Evolutionary conservation across 768 basidiomycete genomes (phyloP).

Genomic region (Leccinum truebloodii): DNA sequence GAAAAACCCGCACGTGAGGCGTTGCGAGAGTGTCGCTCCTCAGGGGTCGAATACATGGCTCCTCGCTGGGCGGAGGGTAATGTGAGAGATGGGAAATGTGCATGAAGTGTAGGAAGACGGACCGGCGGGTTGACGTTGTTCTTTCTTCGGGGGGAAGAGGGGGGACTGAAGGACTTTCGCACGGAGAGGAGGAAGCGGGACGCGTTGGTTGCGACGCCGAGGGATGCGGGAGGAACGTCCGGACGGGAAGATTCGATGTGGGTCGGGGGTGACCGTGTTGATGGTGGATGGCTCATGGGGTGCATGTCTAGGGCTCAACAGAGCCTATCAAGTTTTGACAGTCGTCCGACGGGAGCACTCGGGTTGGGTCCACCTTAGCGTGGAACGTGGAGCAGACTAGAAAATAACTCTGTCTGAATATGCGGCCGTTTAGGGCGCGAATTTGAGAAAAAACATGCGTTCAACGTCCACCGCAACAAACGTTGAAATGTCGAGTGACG

Average conservation of each 20-base stretch:
- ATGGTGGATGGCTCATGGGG: slow-evolving; percentile 20
- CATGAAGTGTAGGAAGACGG: slow-evolving; percentile 8
- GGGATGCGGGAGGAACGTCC: slow-evolving; percentile 1
- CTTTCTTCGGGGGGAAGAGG: slow-evolving; percentile 24
- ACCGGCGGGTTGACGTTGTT: slow-evolving; percentile 16
- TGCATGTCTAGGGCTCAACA: background rate
- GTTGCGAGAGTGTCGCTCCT: slow-evolving; percentile 35
- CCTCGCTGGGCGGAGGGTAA: slow-evolving; percentile 22
- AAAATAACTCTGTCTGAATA: too few relatives aligned
- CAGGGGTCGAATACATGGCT: slow-evolving; percentile 45
- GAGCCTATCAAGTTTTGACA: background rate
- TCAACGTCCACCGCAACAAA: background rate
- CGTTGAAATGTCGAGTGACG: slow-evolving; percentile 1
- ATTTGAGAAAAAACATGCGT: slow-evolving; percentile 8
- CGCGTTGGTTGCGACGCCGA: slow-evolving; percentile 22
- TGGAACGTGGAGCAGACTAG: slow-evolving; percentile 3
- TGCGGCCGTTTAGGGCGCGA: slow-evolving; percentile 2
- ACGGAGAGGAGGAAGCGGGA: slow-evolving; percentile 34
- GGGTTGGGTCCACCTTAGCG: background rate
- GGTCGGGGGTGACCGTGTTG: slow-evolving; percentile 13
- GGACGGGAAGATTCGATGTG: slow-evolving; percentile 11
- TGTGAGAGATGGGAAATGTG: slow-evolving; percentile 9
- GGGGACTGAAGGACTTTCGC: slow-evolving; percentile 30
- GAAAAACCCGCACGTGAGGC: slow-evolving; percentile 38
- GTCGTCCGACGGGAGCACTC: background rate